Evolutionary conservation across 2,329 filamentous ascomycete species (phyloP).

Genomic region (Cordyceps tenuipes): DNA sequence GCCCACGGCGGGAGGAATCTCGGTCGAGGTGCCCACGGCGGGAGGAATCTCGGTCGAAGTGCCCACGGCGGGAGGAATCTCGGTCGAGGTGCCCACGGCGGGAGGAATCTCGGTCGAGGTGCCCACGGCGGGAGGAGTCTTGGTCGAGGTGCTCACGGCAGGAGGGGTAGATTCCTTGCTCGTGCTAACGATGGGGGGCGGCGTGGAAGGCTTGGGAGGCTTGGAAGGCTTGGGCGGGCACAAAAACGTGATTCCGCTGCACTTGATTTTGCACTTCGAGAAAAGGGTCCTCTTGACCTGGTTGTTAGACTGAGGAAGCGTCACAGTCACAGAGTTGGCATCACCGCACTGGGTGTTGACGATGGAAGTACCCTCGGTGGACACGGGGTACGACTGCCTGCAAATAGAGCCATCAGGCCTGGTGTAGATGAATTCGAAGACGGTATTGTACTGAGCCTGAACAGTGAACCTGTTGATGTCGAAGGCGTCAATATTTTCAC

Average conservation of each 20-base stretch:
- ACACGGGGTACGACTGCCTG: constrained; percentile 68
- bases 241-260: constrained; percentile 71
- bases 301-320: constrained; percentile 39
- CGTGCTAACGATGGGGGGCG: not conserved
- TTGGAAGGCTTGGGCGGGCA: constrained; percentile 40
- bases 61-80: constrained; percentile 5
- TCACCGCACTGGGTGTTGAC: constrained; percentile 88
- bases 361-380: constrained; percentile 57
- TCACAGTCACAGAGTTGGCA: constrained; percentile 71
- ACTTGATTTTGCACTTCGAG: constrained; percentile 62
- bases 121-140: constrained; percentile 4
- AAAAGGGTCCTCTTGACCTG: constrained; percentile 40
- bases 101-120: not conserved
- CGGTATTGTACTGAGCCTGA: constrained; percentile 63
- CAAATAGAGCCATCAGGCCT: constrained; percentile 78
- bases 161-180: constrained; percentile 1
- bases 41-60: constrained; percentile 7
- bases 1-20: constrained; percentile 5
- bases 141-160: constrained; percentile 6
- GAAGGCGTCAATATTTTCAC: constrained; percentile 44
- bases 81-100: constrained; percentile 8
- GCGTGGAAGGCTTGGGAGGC: constrained; percentile 9
- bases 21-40: constrained; percentile 12
- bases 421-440: constrained; percentile 77
- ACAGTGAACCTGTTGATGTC: constrained; percentile 70